These are phyloP conservation scores for Tricholoma matsutake DNA, from an alignment of 768 basidiomycete genomes.

Conservation along the genomic window DNA sequence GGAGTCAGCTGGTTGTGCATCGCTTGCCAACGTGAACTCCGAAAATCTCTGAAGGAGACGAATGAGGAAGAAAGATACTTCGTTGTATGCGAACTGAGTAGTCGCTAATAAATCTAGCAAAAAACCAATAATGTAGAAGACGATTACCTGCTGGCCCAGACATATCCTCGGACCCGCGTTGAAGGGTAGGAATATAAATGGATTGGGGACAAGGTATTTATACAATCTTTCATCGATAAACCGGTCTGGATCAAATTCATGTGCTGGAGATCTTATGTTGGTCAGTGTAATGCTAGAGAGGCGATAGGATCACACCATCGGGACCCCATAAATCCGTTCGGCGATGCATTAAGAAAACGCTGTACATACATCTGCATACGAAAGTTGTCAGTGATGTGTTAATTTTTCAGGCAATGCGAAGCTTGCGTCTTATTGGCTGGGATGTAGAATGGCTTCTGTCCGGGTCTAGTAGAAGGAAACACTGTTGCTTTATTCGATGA, in stretches of 20 bases:
- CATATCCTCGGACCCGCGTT: too few relatives aligned
- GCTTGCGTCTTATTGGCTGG: not conserved
- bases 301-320: slow-evolving; percentile 41
- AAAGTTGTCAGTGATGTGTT: too few relatives aligned
- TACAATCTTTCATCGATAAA: not conserved
- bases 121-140: too few relatives aligned
- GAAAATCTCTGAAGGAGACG: too few relatives aligned
- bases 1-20: too few relatives aligned
- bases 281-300: not conserved
- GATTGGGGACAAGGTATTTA: too few relatives aligned
- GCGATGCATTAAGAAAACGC: slow-evolving; percentile 58
- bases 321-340: slow-evolving; percentile 65
- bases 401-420: not conserved
- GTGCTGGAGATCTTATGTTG: slow-evolving; percentile 28
- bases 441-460: not conserved
- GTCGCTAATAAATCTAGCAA: too few relatives aligned
- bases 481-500: not conserved
- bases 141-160: too few relatives aligned
- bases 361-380: slow-evolving; percentile 37
- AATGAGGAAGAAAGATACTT: too few relatives aligned
- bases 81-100: too few relatives aligned
- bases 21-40: too few relatives aligned
- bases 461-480: not conserved
- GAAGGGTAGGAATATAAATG: too few relatives aligned
- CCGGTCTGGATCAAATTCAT: slow-evolving; percentile 57